These are phyloP conservation scores for Neolentinus lepideus DNA, from an alignment of 1,284 basidiomycete species.

Conservation along the genomic window DNA sequence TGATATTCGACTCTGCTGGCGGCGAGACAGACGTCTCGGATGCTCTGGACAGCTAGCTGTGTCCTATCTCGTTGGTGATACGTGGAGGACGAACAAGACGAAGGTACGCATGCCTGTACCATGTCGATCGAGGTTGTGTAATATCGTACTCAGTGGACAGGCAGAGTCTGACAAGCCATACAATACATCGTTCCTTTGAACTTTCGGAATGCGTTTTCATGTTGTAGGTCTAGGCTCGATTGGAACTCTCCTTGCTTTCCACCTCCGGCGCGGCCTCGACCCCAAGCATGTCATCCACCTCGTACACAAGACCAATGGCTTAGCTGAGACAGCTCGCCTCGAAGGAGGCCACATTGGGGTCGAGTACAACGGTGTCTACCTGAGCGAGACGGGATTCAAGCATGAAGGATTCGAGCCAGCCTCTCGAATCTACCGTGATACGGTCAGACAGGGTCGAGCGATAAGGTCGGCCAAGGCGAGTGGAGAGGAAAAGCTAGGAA, in stretches of 20 bases:
- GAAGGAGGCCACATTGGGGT: slow-evolving; percentile 32
- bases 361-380: slow-evolving; percentile 38
- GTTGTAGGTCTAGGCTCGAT: slow-evolving; percentile 75
- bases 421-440: slow-evolving; percentile 2
- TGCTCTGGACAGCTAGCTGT: too few relatives aligned
- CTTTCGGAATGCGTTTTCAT: slow-evolving; percentile 61
- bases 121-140: too few relatives aligned
- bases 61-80: background rate
- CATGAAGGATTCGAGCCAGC: slow-evolving; percentile 35
- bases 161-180: background rate
- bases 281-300: slow-evolving; percentile 54
- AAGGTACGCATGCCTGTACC: background rate
- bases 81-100: slow-evolving; percentile 1
- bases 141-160: background rate
- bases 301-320: slow-evolving; percentile 45
- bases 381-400: slow-evolving; percentile 34
- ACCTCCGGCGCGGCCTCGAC: slow-evolving; percentile 59
- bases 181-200: background rate
- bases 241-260: slow-evolving; percentile 74
- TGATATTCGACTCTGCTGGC: too few relatives aligned
- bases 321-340: slow-evolving; percentile 24
- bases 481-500: background rate
- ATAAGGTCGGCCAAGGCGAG: background rate
- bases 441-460: background rate
- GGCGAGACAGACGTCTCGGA: too few relatives aligned